These are phyloP conservation scores for Solanum chacoense DNA, from an alignment of 305 asterid genomes.

Conservation along the genomic window DNA sequence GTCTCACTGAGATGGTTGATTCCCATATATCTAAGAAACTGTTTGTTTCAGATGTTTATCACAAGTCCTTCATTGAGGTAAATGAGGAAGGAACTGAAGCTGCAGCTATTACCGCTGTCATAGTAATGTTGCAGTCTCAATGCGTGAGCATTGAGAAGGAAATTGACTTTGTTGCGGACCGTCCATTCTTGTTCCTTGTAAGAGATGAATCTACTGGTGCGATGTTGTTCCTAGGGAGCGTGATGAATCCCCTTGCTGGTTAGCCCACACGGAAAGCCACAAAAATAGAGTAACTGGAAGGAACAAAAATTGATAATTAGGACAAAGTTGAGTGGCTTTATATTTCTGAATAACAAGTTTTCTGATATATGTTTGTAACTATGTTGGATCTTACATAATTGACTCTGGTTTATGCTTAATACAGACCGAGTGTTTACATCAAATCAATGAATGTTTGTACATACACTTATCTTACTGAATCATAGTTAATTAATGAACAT, in stretches of 20 bases:
- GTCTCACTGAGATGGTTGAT: slow-evolving; percentile 34
- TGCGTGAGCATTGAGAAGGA: slow-evolving; percentile 5
- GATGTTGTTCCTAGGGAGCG: background rate
- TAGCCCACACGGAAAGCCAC: background rate
- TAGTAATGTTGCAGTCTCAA: background rate
- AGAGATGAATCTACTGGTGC: slow-evolving; percentile 14
- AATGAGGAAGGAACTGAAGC: slow-evolving; percentile 92
- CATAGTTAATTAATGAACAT: background rate
- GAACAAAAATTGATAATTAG: background rate
- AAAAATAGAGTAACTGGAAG: background rate
- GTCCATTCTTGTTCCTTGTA: slow-evolving; percentile 54
- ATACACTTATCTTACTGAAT: background rate
- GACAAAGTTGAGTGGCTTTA: background rate
- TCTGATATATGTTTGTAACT: background rate
- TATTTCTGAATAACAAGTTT: background rate
- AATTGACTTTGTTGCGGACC: slow-evolving; percentile 71
- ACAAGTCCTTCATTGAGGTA: slow-evolving; percentile 20
- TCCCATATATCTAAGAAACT: background rate
- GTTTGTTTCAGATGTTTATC: slow-evolving; percentile 47
- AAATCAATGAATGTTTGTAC: background rate
- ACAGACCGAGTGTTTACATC: background rate
- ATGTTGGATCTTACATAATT: background rate
- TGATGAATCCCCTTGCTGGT: background rate
- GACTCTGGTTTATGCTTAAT: background rate
- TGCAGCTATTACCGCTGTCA: slow-evolving; percentile 49